These are phyloP conservation scores for Trichoderma harzianum DNA, from an alignment of 2,329 filamentous ascomycete species.

Conservation along the genomic window DNA sequence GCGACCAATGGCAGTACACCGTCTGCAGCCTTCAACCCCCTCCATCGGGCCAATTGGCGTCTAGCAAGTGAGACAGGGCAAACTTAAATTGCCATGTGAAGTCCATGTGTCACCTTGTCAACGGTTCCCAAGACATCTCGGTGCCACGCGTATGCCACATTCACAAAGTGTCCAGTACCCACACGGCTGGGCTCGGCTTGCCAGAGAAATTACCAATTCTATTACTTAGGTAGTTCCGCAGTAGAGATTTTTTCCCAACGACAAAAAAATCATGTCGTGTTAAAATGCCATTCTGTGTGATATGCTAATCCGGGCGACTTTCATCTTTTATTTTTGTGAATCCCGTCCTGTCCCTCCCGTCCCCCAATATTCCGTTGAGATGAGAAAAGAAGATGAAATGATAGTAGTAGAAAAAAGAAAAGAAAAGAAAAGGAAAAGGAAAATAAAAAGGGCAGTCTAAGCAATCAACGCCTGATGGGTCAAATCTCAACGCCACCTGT, in stretches of 20 bases:
- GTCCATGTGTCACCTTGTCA: neutral
- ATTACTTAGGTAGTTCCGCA: conserved; percentile 4
- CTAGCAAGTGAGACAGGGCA: neutral
- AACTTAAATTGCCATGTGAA: neutral
- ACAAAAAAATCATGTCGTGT: neutral
- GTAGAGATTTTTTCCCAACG: neutral
- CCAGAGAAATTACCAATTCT: neutral
- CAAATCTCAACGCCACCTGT: conserved; percentile 8
- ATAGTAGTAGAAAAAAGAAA: neutral
- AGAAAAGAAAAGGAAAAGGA: neutral
- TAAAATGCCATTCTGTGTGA: conserved; percentile 8
- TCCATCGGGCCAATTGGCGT: neutral
- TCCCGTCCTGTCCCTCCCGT: conserved; percentile 5
- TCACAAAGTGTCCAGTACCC: neutral
- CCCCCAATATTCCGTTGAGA: neutral
- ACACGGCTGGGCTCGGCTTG: neutral
- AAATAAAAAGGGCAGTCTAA: conserved; percentile 1
- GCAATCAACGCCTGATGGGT: conserved; percentile 16
- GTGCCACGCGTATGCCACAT: neutral
- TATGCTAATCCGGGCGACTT: conserved; percentile 6
- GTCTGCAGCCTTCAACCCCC: neutral
- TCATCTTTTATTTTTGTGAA: conserved; percentile 4
- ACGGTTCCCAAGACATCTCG: too few relatives aligned
- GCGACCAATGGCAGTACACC: conserved; percentile 14
- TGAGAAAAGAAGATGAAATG: neutral